Conservation (phyloP, 371 early-diverging fungal species). For the Lichtheimia hyalospora region DNA sequence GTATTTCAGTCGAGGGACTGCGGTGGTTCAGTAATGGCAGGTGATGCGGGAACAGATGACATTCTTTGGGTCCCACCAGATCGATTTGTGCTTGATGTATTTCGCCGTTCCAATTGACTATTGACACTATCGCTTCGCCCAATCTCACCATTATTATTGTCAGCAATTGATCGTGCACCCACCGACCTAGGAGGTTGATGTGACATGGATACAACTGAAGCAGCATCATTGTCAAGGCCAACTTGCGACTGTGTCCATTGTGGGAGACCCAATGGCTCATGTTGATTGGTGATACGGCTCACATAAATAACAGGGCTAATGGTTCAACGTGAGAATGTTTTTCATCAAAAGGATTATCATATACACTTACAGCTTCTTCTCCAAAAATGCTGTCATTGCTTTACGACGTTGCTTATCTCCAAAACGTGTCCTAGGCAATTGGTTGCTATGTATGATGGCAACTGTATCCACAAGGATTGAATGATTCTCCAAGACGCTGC, state of each 20-base stretch:
- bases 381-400: constrained; percentile 29
- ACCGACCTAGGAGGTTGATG: constrained; percentile 5
- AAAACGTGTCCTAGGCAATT: constrained; percentile 60
- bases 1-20: constrained; percentile 5
- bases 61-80: neutral
- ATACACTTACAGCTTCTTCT: constrained; percentile 32
- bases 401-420: constrained; percentile 64
- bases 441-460: constrained; percentile 60
- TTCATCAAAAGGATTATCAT: neutral
- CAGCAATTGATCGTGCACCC: constrained; percentile 15
- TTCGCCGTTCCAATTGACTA: constrained; percentile 13
- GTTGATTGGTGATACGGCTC: constrained; percentile 44
- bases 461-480: constrained; percentile 73
- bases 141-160: constrained; percentile 6
- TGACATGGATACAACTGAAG: constrained; percentile 18
- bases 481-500: constrained; percentile 72
- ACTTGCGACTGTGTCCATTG: constrained; percentile 38
- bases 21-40: constrained; percentile 12
- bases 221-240: constrained; percentile 25
- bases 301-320: constrained; percentile 35
- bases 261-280: constrained; percentile 29
- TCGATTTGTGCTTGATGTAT: constrained; percentile 15
- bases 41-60: constrained; percentile 10
- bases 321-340: neutral
- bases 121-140: constrained; percentile 12